Base-by-base conservation (phyloP, 2,329 filamentous ascomycete genomes). In the Cytospora mali region DNA sequence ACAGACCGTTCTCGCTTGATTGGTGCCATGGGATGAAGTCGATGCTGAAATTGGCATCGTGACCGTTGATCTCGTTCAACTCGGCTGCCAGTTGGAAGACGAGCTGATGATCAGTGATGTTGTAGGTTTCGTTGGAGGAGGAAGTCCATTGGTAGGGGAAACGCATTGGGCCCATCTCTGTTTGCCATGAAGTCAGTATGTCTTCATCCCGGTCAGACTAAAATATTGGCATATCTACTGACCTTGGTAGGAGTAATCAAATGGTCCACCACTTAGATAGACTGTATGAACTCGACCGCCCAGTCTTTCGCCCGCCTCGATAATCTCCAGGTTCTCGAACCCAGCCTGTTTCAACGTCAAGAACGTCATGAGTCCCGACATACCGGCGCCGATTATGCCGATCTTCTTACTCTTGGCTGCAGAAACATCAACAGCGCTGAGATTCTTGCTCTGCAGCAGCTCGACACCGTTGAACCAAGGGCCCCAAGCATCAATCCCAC, bases 381-480 rank as follows among this genome's bases (percentile, higher is more conserved):
- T 88, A 7, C 87, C 87, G 14, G 82, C 87, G 18, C 88, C 88
- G 5, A 89, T 76, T 53, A 90, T 89, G 57, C 80, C 87, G 65
- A 90, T 80, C 52, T 76, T 74, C 71, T 86, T 87, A 65, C 73
- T 76, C 75, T 88, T 89, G 33, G 81, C 81, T 9, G 78, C 73
- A 4, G 77, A 72, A 6, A 83, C 83, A 65, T 85, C 83, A 0
- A 84, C 77, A 9, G 78, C 73, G 53, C 78, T 77, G 18, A 84
- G 79, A 66, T 85, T 76, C 68, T 84, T 86, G 28, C 79, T 75
- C 65, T 84, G 72, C 49, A 89, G 78, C 61, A 85, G 80, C 56
- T 78, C 80, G 21, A 89, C 86, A 16, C 86, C 86, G 69, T 89
- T 84, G 64, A 89, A 89, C 87, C 86, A 89, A 1, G 86, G 83